These are phyloP conservation scores for Thermothelomyces thermophilus DNA, from an alignment of 2,329 filamentous ascomycete species.

Conservation along the genomic window DNA sequence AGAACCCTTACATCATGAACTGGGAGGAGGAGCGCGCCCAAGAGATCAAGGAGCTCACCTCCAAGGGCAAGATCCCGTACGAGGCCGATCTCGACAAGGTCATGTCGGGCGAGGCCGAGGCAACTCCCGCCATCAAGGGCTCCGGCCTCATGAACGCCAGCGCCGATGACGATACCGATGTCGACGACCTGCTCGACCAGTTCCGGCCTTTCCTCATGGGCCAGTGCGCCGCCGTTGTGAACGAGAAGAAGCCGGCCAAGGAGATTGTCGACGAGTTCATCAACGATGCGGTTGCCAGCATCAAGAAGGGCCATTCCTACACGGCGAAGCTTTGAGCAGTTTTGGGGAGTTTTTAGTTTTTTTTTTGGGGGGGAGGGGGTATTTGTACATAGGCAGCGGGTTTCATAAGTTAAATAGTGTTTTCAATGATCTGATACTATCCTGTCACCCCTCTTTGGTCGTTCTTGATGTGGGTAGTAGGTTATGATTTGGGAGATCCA, in stretches of 20 bases:
- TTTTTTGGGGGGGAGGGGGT: not conserved
- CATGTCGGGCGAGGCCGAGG: conserved; percentile 52
- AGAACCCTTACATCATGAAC: conserved; percentile 87
- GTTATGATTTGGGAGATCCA: too few relatives aligned
- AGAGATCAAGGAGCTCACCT: conserved; percentile 88
- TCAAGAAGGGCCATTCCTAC: conserved; percentile 55
- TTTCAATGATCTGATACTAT: too few relatives aligned
- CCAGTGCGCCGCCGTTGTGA: conserved; percentile 88
- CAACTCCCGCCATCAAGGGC: conserved; percentile 53
- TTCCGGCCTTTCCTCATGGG: conserved; percentile 92
- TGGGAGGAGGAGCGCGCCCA: conserved; percentile 88
- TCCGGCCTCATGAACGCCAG: conserved; percentile 38
- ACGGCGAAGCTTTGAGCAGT: conserved; percentile 55
- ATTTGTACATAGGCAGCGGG: not conserved
- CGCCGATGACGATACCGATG: conserved; percentile 58
- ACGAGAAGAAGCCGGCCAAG: conserved; percentile 87
- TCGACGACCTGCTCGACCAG: conserved; percentile 86
- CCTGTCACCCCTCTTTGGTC: too few relatives aligned
- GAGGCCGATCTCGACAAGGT: conserved; percentile 90
- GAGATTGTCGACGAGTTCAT: conserved; percentile 93
- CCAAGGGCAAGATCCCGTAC: conserved; percentile 85
- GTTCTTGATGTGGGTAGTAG: too few relatives aligned
- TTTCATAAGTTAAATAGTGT: conserved; percentile 1
- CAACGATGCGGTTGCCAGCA: conserved; percentile 63
- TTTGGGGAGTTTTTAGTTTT: not conserved